Evolutionary conservation across 2,329 filamentous ascomycete genomes (phyloP).

Genomic region (Cyphellophora europaea): DNA sequence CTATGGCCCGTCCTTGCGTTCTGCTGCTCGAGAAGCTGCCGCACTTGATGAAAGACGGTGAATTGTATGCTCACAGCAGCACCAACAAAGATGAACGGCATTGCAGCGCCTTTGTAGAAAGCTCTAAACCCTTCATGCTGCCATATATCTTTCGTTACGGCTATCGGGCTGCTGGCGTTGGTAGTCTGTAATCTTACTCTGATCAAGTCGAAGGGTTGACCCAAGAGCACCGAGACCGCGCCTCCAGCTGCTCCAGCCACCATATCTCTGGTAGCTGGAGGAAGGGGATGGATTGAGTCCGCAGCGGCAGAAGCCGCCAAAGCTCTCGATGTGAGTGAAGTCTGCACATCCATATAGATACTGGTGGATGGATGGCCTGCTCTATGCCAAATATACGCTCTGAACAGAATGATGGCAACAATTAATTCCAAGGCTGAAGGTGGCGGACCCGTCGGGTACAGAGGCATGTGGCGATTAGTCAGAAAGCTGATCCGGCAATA

Average conservation of each 20-base stretch:
- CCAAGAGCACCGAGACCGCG: conserved; percentile 7
- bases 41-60: conserved; percentile 6
- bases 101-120: conserved; percentile 5
- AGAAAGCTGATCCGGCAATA: no score
- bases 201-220: conserved; percentile 8
- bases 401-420: no score
- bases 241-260: conserved; percentile 6
- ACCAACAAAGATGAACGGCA: not conserved
- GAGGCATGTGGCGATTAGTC: no score
- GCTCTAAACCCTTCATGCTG: conserved; percentile 2
- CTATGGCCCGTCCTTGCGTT: not conserved
- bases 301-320: no score
- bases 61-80: conserved; percentile 9
- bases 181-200: conserved; percentile 7
- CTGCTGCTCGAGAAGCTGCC: conserved; percentile 2
- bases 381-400: no score
- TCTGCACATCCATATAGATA: no score
- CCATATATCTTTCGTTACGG: conserved; percentile 3
- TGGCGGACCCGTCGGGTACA: no score
- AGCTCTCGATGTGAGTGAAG: no score
- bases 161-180: conserved; percentile 6
- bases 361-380: no score
- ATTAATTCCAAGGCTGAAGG: no score
- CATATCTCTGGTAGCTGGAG: conserved; percentile 2
- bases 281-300: no score